Base-by-base conservation (phyloP, 495 filamentous ascomycete species). In the Daldinia vernicosa region DNA sequence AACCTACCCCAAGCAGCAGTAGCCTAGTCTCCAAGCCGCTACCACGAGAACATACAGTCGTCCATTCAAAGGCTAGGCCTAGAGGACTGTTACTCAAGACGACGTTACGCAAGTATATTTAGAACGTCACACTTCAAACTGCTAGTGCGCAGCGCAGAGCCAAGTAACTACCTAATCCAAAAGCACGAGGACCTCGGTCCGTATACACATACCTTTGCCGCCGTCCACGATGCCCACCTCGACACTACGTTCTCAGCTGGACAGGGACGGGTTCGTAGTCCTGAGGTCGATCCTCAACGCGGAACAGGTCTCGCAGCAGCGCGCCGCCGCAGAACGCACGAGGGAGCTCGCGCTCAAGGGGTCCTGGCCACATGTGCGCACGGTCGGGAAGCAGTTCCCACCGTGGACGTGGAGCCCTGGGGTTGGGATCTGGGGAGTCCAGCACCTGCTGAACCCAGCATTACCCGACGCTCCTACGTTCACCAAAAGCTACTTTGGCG, bases 341-440 rank as follows among this genome's bases (percentile, higher is more conserved):
- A 89, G 87, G 43, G 71, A 78, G 15, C 80, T 84, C 59, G 89
- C 91, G 39, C 85, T 88, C 66, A 59, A 81, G 7, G 91, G 91
- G 30, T 39, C 79, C 54, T 95, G 92, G 92, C 91, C 90, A 14
- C 85, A 91, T 81, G 87, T 95, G 78, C 89, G 92, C 74, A 93
- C 91, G 3, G 87, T 94, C 19, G 91, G 90, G 56, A 94, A 94
- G 74, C 92, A 94, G 78, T 95, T 95, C 83, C 92, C 92, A 1
- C 92, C 92, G 7, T 94, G 92, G 26, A 79, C 81, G 1, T 82
- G 80, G 39, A 71, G 81, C 0, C 80, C 82, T 0, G 80, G 84
- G 56, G 84, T 82, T 63, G 92, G 91, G 22, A 93, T 95, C 79
- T 95, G 92, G 92, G 92, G 92, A 64, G 89, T 95, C 8, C 92